Evolutionary conservation across 2,329 filamentous ascomycete genomes (phyloP).

Genomic region (Phialemonium atrogriseum): DNA sequence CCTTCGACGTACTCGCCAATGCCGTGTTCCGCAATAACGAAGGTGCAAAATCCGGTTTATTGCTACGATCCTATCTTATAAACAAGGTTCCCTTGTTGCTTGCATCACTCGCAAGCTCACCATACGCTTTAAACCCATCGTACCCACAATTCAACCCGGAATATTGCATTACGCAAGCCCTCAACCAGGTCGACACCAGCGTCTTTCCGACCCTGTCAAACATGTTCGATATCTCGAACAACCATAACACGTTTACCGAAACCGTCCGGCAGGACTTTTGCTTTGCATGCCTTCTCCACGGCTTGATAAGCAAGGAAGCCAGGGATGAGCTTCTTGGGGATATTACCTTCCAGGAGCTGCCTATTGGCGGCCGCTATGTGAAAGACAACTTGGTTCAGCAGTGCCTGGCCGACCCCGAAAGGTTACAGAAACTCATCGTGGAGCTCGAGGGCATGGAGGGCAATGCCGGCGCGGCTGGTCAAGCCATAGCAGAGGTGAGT

Average conservation of each 20-base stretch:
- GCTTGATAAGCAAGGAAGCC: slow-evolving; percentile 68
- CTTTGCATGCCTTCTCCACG: slow-evolving; percentile 82
- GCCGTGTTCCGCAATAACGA: slow-evolving; percentile 65
- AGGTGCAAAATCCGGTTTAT: slow-evolving; percentile 51
- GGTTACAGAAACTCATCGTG: slow-evolving; percentile 65
- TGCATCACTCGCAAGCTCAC: slow-evolving; percentile 34
- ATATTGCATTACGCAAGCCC: slow-evolving; percentile 61
- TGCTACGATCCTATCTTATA: slow-evolving; percentile 80
- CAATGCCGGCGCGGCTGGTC: slow-evolving; percentile 78
- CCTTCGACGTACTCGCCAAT: slow-evolving; percentile 85
- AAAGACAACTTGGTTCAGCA: slow-evolving; percentile 74
- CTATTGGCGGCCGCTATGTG: slow-evolving; percentile 63
- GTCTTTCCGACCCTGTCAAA: slow-evolving; percentile 55
- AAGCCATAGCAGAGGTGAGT: slow-evolving; percentile 63
- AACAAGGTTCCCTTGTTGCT: slow-evolving; percentile 52
- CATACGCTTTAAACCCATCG: slow-evolving; percentile 60
- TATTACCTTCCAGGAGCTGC: slow-evolving; percentile 70
- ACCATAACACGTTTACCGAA: slow-evolving; percentile 48
- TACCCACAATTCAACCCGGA: slow-evolving; percentile 67
- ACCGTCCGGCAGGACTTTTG: slow-evolving; percentile 66
- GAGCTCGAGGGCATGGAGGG: slow-evolving; percentile 87
- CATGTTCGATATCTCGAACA: slow-evolving; percentile 52
- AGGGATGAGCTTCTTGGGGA: slow-evolving; percentile 78
- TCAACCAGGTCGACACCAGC: slow-evolving; percentile 75
- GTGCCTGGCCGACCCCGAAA: slow-evolving; percentile 67